Evolutionary conservation across 1,139 yeast species (phyloP).

Genomic region (Zygosaccharomyces pseudobailii): DNA sequence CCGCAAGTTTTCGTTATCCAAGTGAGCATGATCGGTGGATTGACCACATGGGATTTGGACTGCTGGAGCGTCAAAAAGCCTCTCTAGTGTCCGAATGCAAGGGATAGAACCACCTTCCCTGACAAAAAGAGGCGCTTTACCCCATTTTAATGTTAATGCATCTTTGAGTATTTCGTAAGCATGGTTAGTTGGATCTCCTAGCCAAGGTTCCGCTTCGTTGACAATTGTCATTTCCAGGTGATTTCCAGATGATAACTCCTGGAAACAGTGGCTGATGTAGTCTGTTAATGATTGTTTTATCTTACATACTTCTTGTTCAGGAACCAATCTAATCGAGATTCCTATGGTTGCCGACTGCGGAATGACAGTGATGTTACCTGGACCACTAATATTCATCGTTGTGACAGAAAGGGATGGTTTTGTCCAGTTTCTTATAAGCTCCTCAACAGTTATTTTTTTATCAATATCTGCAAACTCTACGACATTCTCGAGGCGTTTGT

Average conservation of each 20-base stretch:
- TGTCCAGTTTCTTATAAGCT: conserved; percentile 85
- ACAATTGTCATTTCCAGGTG: conserved; percentile 53
- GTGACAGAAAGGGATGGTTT: conserved; percentile 90
- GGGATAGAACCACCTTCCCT: conserved; percentile 98
- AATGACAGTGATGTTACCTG: conserved; percentile 83
- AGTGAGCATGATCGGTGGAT: conserved; percentile 89
- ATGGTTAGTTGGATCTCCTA: conserved; percentile 74
- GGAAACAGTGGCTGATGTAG: conserved; percentile 46
- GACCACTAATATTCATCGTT: conserved; percentile 80
- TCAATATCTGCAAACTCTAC: conserved; percentile 39
- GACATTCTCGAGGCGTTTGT: conserved; percentile 58
- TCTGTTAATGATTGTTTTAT: conserved; percentile 49
- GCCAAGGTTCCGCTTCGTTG: conserved; percentile 94
- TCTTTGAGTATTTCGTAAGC: conserved; percentile 62
- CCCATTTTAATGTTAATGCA: conserved; percentile 62
- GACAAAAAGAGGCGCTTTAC: conserved; percentile 66
- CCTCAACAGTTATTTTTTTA: conserved; percentile 39
- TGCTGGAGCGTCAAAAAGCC: conserved; percentile 77
- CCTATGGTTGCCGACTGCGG: conserved; percentile 77
- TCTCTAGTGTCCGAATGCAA: conserved; percentile 78
- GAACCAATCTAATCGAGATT: conserved; percentile 81
- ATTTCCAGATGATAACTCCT: conserved; percentile 53
- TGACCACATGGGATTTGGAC: conserved; percentile 98
- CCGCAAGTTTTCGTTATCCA: conserved; percentile 79
- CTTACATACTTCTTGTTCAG: conserved; percentile 67